Percentiles rank a stretch among this genome's conserved stretches.
Evolutionary conservation across 2,329 filamentous ascomycete species (phyloP).

Genomic region (Hymenoscyphus infarciens): DNA sequence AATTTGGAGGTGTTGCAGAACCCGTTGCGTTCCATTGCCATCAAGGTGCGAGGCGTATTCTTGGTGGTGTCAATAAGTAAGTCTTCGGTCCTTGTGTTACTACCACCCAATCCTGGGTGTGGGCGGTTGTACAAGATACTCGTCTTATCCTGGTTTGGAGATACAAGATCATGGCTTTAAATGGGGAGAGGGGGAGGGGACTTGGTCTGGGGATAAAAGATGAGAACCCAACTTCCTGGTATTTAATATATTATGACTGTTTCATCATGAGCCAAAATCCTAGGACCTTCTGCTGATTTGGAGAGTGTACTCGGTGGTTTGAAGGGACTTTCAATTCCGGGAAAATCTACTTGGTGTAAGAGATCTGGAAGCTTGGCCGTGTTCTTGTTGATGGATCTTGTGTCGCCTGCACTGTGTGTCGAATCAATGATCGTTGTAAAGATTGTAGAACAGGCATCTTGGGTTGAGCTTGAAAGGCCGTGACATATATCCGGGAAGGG

Average conservation of each 20-base stretch:
- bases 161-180: conserved; percentile 1
- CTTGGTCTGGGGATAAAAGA: neutral
- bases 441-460: neutral
- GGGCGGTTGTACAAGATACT: neutral
- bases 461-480: neutral
- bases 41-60: neutral
- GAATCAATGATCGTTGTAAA: neutral
- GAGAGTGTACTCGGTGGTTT: too few relatives aligned
- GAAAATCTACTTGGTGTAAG: neutral
- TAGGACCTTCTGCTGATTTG: neutral
- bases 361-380: neutral
- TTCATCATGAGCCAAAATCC: neutral
- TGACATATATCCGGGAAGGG: neutral
- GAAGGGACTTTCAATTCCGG: too few relatives aligned
- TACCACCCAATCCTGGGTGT: neutral
- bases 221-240: neutral
- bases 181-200: neutral
- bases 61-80: neutral
- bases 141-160: neutral
- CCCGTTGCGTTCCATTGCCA: neutral
- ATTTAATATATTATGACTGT: neutral
- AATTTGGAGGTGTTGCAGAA: too few relatives aligned
- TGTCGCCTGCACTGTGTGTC: neutral
- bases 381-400: neutral
- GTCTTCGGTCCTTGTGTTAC: neutral